These are phyloP conservation scores for Zymoseptoria tritici DNA, from an alignment of 2,329 filamentous ascomycete species.

Conservation along the genomic window DNA sequence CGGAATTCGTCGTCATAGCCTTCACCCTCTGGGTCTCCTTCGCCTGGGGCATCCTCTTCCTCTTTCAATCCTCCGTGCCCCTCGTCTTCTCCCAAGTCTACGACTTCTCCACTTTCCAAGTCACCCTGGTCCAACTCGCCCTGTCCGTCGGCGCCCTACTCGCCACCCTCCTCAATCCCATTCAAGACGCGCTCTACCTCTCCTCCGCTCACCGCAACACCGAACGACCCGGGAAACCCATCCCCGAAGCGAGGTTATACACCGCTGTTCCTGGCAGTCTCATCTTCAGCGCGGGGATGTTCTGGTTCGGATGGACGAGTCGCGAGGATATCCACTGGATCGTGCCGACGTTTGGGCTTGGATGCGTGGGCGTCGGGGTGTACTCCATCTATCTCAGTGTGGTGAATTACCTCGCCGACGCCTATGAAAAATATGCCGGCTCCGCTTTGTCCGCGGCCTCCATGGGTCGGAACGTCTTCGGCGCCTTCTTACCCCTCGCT, in stretches of 20 bases:
- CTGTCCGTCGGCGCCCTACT: slow-evolving; percentile 36
- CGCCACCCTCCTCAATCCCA: slow-evolving; percentile 30
- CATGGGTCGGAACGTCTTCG: slow-evolving; percentile 39
- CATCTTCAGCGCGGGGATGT: slow-evolving; percentile 38
- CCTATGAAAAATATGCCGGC: slow-evolving; percentile 42
- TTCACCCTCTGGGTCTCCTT: slow-evolving; percentile 39
- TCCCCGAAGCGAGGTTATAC: slow-evolving; percentile 38
- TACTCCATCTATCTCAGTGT: slow-evolving; percentile 46
- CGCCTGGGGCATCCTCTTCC: slow-evolving; percentile 36
- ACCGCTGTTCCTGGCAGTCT: slow-evolving; percentile 36
- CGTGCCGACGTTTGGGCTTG: slow-evolving; percentile 42
- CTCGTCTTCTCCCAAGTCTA: slow-evolving; percentile 33
- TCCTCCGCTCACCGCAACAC: slow-evolving; percentile 28
- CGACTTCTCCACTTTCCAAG: slow-evolving; percentile 30
- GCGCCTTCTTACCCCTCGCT: slow-evolving; percentile 41
- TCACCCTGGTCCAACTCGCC: slow-evolving; percentile 36
- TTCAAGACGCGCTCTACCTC: slow-evolving; percentile 34
- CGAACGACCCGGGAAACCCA: slow-evolving; percentile 20
- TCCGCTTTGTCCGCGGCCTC: slow-evolving; percentile 39
- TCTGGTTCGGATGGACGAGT: slow-evolving; percentile 46
- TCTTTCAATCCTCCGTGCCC: slow-evolving; percentile 39
- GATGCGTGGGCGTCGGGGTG: slow-evolving; percentile 45
- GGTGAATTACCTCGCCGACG: slow-evolving; percentile 41
- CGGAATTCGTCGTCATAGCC: not conserved
- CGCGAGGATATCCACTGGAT: slow-evolving; percentile 35